Base-by-base conservation (phyloP, 2,329 filamentous ascomycete species). In the Bisporella sp. region DNA sequence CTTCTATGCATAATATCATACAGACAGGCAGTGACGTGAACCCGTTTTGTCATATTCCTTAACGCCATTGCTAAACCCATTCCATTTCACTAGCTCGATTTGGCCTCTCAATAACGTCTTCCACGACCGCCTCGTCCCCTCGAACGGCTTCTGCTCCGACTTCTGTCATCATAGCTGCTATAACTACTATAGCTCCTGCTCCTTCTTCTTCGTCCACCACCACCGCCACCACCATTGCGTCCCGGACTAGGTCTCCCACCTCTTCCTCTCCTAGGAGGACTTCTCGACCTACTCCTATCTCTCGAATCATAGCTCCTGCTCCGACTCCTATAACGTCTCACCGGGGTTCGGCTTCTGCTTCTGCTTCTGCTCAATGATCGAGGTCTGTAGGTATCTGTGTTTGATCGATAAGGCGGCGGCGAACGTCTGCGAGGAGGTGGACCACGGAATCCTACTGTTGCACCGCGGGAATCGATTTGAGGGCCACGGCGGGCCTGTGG, bases 401-500 rank as follows among this genome's bases (percentile, higher is more conserved):
- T 63, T 13, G 53, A 31, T 53, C 63, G 56, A 42, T 52, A 54
- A 46, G 54, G 57, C 35, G 53, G 49, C 43, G 61, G 60, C 3
- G 60, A 60, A 39, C 62, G 59, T 41, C 58, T 56, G 42, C 59
- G 57, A 39, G 57, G 49, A 31, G 62, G 59, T 46, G 56, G 58
- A 8, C 58, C 57, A 46, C 60, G 57, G 46, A 57, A 56, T 6
- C 54, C 53, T 6, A 54, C 13, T 31, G 54, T 53, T 30, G 59
- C 57, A 13, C 51, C 71, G 63, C 79, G 68, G 52, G 82, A 73
- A 63, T 81, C 73, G 59, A 82, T 77, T 56, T 79, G 78, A 51
- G 76, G 76, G 52, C 79, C 78, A 46, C 79, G 78, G 46, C 84
- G 79, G 47, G 85, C 81, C 5, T 79, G 79, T 1, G 89, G 89